Evolutionary conservation across 768 basidiomycete genomes (phyloP), one percentile per base, ranked within the genome.

Genomic region (Mycena sanguinolenta): DNA sequence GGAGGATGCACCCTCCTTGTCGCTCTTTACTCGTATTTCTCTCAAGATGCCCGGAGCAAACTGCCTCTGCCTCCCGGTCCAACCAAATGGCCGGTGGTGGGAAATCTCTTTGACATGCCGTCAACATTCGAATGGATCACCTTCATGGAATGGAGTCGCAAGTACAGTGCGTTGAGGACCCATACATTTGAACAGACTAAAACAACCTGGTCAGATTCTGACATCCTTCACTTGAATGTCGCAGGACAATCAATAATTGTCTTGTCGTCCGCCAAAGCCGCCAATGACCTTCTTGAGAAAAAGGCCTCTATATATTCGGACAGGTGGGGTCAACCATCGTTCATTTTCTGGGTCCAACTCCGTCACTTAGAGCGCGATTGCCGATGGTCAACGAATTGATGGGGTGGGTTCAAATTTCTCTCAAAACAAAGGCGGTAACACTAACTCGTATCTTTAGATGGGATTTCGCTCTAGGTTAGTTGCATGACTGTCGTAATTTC

Each of bases 261-360:
- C 7, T 36, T 87, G 36, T 83, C 83, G 61, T 79, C 79, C 19
- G 74, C 77, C 25, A 72, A 81, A 53, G 77, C 76, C 4, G 83
- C 81, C 0, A 77, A 73, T 9, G 85, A 87, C 1, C 76, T 87
- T 0, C 78, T 86, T 25, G 82, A 84, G 32, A 86, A 83, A 68
- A 75, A 82, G 44, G 83, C 84, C 0, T 62, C 80, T 9, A 82
- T 82, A 25, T 86, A 86, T 73, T 85, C 84, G 0, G 81, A 81
- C 71, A 75, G 85, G 78, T 77, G 50, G 28, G 76, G 12, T 14
- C 7, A 7, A 39, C 1, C 8, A 12, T 42, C 6, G 3, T 2
- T 27, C 30, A 53, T 16, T 38, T 28, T 54, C 25, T 32, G 27
- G 27, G 13, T 46, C 36, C 57, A 30, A 64, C 39, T n/a, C n/a